Evolutionary conservation across 2,329 filamentous ascomycete genomes (phyloP).

Genomic region (Cordyceps javanica): DNA sequence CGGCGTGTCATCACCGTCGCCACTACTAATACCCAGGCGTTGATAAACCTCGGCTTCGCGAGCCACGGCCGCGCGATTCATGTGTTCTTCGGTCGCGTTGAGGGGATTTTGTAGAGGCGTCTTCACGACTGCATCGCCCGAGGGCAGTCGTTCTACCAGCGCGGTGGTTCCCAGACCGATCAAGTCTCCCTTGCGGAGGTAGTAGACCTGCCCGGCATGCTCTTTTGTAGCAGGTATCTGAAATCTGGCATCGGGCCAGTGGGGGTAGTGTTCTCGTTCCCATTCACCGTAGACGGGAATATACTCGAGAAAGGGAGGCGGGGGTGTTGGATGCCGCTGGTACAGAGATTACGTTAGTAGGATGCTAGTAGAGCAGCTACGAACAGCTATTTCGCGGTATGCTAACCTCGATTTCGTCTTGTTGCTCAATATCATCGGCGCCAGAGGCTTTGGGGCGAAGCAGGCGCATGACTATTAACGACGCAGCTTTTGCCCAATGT

Average conservation of each 20-base stretch:
- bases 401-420: background rate
- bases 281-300: constrained; percentile 18
- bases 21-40: constrained; percentile 16
- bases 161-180: constrained; percentile 17
- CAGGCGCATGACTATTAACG: background rate
- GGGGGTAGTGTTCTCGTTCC: constrained; percentile 17
- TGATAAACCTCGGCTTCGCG: constrained; percentile 22
- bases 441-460: background rate
- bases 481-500: background rate
- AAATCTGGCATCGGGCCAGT: constrained; percentile 19
- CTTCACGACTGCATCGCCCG: constrained; percentile 19
- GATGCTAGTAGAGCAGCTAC: background rate
- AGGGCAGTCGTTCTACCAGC: constrained; percentile 18
- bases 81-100: background rate
- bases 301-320: constrained; percentile 9
- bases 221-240: constrained; percentile 16
- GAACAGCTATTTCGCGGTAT: background rate
- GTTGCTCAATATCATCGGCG: background rate
- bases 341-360: background rate
- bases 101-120: constrained; percentile 19
- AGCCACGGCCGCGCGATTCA: constrained; percentile 16
- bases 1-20: constrained; percentile 8
- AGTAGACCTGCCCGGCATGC: constrained; percentile 17
- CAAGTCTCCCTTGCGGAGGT: constrained; percentile 18
- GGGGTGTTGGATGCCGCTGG: background rate